phyloP scores from a whole-genome alignment of 1,139 yeast species.

The Hyphopichia fennica region DNA sequence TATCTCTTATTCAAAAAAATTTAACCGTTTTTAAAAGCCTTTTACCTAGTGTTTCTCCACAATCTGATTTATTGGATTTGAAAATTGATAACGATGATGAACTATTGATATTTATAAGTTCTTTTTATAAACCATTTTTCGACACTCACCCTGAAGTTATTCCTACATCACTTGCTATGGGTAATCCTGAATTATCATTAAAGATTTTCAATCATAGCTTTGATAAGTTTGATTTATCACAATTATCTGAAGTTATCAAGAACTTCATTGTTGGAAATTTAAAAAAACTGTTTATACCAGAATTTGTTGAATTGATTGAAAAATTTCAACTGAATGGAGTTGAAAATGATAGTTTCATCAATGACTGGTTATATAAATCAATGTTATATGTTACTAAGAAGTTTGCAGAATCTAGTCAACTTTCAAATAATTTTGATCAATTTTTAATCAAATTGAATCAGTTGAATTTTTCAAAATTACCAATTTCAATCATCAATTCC shows the following conservation, averaged over 20 bases:
- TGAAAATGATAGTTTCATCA: constrained; percentile 3
- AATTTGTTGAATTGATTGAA: constrained; percentile 22
- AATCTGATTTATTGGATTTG: neutral
- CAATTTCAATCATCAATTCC: constrained; percentile 54
- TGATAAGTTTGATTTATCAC: constrained; percentile 6
- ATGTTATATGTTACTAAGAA: constrained; percentile 61
- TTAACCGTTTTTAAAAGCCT: neutral
- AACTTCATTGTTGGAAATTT: constrained; percentile 11
- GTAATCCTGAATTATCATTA: constrained; percentile 7
- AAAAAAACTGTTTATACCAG: constrained; percentile 23
- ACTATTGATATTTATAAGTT: neutral
- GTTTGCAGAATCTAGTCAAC: constrained; percentile 50
- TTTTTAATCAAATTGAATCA: constrained; percentile 18
- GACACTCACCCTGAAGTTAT: neutral
- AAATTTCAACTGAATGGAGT: constrained; percentile 5
- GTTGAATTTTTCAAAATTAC: constrained; percentile 42
- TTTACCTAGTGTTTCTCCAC: neutral
- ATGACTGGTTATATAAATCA: constrained; percentile 49
- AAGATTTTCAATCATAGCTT: constrained; percentile 8
- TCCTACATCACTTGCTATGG: neutral
- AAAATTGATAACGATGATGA: neutral
- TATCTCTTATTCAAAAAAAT: neutral
- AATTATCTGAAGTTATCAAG: constrained; percentile 11
- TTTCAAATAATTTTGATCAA: constrained; percentile 32
- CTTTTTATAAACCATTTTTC: neutral